Conservation (phyloP, 805 yeast species). For the Sugiyamaella boreocaroliniensis region DNA sequence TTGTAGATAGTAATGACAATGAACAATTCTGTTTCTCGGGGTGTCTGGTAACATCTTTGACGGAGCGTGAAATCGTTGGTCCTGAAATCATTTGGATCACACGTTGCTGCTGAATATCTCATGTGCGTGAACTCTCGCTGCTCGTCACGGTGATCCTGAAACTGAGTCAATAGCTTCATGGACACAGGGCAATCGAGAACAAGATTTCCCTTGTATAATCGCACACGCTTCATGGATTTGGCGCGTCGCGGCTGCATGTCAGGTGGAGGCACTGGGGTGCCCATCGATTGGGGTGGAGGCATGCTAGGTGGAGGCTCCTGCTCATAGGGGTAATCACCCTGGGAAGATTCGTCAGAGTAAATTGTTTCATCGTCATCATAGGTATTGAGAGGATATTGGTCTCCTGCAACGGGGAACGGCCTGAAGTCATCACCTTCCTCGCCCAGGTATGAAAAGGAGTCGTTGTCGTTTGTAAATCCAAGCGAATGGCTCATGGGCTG, state of each 20-base stretch:
- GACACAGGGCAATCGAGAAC: conserved; percentile 87
- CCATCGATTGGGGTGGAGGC: not conserved
- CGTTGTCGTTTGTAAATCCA: conserved; percentile 7
- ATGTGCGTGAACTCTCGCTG: conserved; percentile 70
- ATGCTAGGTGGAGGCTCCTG: not conserved
- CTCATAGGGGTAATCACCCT: conserved; percentile 13
- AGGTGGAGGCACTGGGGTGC: conserved; percentile 20
- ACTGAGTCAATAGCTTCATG: conserved; percentile 52
- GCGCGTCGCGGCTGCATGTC: conserved; percentile 28
- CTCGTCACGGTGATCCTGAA: conserved; percentile 39
- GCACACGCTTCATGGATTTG: conserved; percentile 39
- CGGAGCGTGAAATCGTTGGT: conserved; percentile 66
- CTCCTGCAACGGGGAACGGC: conserved; percentile 34
- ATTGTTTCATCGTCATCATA: conserved; percentile 20
- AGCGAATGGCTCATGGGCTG: conserved; percentile 9
- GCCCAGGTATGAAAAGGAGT: conserved; percentile 5
- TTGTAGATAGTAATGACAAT: conserved; percentile 86
- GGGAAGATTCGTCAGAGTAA: conserved; percentile 13
- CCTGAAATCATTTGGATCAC: conserved; percentile 73
- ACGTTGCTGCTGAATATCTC: conserved; percentile 92
- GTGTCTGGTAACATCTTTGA: conserved; percentile 69
- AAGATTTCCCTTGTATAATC: conserved; percentile 66
- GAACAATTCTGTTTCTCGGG: conserved; percentile 78
- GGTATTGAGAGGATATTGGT: conserved; percentile 33
- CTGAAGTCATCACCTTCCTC: conserved; percentile 24